Base-by-base conservation (phyloP, 441 rosid species). In the Macaranga tanarius region DNA sequence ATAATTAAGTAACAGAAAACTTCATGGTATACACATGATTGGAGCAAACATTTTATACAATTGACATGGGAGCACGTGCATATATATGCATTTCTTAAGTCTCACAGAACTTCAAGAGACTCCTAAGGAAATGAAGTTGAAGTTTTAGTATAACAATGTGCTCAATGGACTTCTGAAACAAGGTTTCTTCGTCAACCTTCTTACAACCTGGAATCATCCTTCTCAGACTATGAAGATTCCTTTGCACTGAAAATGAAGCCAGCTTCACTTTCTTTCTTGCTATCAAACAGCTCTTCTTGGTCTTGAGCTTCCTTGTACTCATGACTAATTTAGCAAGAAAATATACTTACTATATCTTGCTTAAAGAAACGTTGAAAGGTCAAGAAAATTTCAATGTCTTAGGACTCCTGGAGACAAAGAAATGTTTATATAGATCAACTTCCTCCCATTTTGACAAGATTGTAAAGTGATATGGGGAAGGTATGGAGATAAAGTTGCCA, bases 151-250 rank as follows among this genome's bases (percentile, higher is more conserved):
- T 75, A 15, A 68, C 12, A 42, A 84, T 76, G 45, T 82, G 80
- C 60, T 80, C 61, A 20, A 71, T 54, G 10, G 81, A 80, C 23
- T 76, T 82, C 20, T 52, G 67, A 68, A 84, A 80, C 78, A 80
- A 20, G 31, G 80, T 72, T 52, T 75, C 75, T 7, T 73, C 65
- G n/a, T 80, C 86, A 7, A 34, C 76, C 54, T 61, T 59, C 19
- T 56, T 50, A 13, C 87, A 77, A 15, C 80, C 82, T 0, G 79
- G 82, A 61, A 84, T 64, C 55, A 82, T 74, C 75, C 56, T 75
- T 74, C 75, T 20, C 42, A 80, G 69, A 42, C 72, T 74, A 58
- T 20, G 17, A 47, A 84, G n/a, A 55, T 80, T 73, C 57, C 73
- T 72, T 25, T 16, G 62, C 23, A 59, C 64, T 0, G 76, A 61